Conservation (phyloP, 1,284 basidiomycete genomes). For the Cryptococcus neoformans region DNA sequence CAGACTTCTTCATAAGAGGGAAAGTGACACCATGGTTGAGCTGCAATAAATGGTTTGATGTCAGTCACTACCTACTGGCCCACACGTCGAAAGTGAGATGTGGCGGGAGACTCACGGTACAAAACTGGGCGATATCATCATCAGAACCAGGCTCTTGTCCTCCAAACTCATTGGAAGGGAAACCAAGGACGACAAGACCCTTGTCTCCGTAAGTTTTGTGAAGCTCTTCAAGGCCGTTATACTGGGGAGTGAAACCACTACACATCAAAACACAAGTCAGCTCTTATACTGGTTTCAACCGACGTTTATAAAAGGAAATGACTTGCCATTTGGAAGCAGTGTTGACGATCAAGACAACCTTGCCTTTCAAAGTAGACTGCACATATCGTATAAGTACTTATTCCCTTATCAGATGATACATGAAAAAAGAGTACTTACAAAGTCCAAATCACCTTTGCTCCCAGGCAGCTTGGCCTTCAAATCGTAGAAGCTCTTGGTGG, state of each 20-base stretch:
- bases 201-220: slow-evolving; percentile 53
- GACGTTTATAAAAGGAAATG: background rate
- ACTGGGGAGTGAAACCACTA: slow-evolving; percentile 48
- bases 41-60: slow-evolving; percentile 5
- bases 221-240: slow-evolving; percentile 53
- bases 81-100: background rate
- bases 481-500: slow-evolving; percentile 48
- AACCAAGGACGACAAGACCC: slow-evolving; percentile 53
- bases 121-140: slow-evolving; percentile 56
- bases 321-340: slow-evolving; percentile 54
- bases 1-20: slow-evolving; percentile 80
- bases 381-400: too few species aligned
- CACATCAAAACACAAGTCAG: slow-evolving; percentile 1
- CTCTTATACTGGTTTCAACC: background rate
- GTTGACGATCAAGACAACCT: slow-evolving; percentile 56
- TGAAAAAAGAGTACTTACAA: slow-evolving; percentile 27
- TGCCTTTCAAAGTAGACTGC: slow-evolving; percentile 50
- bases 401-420: too few species aligned
- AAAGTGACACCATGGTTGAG: slow-evolving; percentile 77
- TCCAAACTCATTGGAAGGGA: slow-evolving; percentile 55
- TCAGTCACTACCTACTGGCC: background rate
- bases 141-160: slow-evolving; percentile 71
- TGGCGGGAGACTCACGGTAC: slow-evolving; percentile 35
- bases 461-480: slow-evolving; percentile 48
- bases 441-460: slow-evolving; percentile 36